Conservation (phyloP, 108 stramenopile species). For the Skeletonema potamos region DNA sequence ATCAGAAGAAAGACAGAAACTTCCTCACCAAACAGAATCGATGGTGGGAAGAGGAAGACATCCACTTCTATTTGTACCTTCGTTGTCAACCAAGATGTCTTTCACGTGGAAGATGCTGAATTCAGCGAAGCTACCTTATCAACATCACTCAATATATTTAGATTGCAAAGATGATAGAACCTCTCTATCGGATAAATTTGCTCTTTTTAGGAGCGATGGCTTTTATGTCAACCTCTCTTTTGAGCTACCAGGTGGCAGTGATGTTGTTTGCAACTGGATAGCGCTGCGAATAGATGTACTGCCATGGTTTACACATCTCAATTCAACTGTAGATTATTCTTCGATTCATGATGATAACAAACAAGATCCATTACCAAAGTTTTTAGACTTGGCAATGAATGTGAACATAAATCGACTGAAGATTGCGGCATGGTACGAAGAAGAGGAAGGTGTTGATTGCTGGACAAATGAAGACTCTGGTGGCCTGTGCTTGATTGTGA, state of each 20-base stretch:
- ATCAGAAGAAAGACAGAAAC: constrained; percentile 1
- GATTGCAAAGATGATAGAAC: background rate
- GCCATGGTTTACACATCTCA: constrained; percentile 56
- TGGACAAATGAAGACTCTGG: constrained; percentile 14
- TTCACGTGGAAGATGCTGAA: constrained; percentile 41
- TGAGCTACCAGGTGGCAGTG: constrained; percentile 24
- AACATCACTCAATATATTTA: constrained; percentile 41
- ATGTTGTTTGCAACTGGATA: constrained; percentile 33
- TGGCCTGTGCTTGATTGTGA: constrained; percentile 48
- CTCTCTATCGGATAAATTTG: constrained; percentile 38
- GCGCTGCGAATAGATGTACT: constrained; percentile 52
- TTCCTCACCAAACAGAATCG: constrained; percentile 31
- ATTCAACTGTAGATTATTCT: constrained; percentile 20
- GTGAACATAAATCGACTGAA: constrained; percentile 24
- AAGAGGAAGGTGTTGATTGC: constrained; percentile 16
- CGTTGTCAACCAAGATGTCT: constrained; percentile 17
- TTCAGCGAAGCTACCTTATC: background rate
- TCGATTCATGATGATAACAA: constrained; percentile 7
- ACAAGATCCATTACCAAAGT: constrained; percentile 21
- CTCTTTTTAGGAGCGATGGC: constrained; percentile 44
- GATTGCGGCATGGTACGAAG: constrained; percentile 47
- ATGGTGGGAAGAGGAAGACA: constrained; percentile 20
- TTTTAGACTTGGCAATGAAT: constrained; percentile 32
- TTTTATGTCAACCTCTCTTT: constrained; percentile 27
- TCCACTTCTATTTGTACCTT: constrained; percentile 42